A percentile compares a stretch with the other conserved stretches of the same genome.
Evolutionary conservation across 2,329 filamentous ascomycete genomes (phyloP).

Genomic region (Ophiostoma perfectum): DNA sequence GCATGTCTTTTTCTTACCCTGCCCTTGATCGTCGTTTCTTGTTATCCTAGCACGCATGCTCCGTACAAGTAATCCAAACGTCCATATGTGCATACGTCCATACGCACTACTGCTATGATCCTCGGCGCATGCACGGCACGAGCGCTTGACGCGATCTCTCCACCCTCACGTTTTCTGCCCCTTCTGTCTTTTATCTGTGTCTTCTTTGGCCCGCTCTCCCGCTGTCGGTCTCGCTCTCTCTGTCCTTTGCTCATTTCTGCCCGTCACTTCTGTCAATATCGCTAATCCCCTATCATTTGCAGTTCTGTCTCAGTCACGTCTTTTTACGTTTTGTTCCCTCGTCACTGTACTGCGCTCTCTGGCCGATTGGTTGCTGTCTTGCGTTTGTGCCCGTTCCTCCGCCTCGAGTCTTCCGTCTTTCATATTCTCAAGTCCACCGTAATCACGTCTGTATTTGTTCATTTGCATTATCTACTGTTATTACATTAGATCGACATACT

Average conservation of each 20-base stretch:
- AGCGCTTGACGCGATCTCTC: constrained; percentile 7
- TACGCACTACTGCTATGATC: background rate
- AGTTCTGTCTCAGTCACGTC: background rate
- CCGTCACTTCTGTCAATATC: background rate
- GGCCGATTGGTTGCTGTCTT: too few relatives aligned
- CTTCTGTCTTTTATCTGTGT: background rate
- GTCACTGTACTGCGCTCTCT: too few relatives aligned
- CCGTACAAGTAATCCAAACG: background rate
- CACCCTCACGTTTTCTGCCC: background rate
- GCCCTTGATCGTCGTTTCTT: constrained; percentile 8
- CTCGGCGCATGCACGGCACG: background rate
- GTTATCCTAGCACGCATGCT: background rate
- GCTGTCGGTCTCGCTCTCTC: background rate
- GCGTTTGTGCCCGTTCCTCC: too few relatives aligned
- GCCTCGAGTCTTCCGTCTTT: too few relatives aligned
- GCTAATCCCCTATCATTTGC: background rate
- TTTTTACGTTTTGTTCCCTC: background rate
- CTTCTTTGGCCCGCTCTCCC: background rate
- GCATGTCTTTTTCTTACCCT: background rate
- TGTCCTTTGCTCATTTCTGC: background rate
- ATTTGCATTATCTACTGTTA: background rate
- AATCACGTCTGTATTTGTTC: background rate
- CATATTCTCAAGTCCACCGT: too few relatives aligned
- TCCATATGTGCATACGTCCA: background rate
- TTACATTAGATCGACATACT: background rate